Conservation (phyloP, 352 stramenopile species). For the Phytophthora hibernalis region DNA sequence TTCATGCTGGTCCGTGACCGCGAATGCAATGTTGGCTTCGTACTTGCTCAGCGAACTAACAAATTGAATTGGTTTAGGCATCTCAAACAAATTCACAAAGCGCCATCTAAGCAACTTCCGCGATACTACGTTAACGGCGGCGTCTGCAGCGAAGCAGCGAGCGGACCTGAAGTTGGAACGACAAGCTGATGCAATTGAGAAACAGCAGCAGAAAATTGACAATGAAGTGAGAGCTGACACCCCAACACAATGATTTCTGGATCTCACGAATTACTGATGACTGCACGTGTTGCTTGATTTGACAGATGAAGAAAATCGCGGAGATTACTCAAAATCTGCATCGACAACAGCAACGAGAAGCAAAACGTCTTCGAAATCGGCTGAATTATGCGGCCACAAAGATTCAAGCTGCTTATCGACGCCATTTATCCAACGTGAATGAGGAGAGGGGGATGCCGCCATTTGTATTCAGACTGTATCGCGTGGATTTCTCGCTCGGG, state of each 20-base stretch:
- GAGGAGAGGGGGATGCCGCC: conserved; percentile 37
- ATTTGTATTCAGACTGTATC: conserved; percentile 56
- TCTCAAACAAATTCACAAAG: conserved; percentile 88
- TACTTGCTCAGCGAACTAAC: neutral
- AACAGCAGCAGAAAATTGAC: conserved; percentile 85
- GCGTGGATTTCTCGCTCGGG: conserved; percentile 39
- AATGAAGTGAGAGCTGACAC: conserved; percentile 47
- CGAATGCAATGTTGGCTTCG: neutral
- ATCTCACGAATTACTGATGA: neutral
- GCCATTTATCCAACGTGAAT: conserved; percentile 21
- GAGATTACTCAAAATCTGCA: conserved; percentile 73
- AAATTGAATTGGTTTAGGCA: conserved; percentile 41
- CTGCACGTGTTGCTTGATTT: neutral
- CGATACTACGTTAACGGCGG: conserved; percentile 76
- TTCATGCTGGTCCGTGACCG: conserved; percentile 40
- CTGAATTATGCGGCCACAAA: conserved; percentile 55
- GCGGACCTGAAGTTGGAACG: conserved; percentile 69
- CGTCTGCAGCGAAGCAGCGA: conserved; percentile 70
- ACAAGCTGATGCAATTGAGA: conserved; percentile 75
- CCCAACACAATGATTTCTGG: neutral
- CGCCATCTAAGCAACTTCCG: conserved; percentile 72
- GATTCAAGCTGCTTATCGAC: conserved; percentile 58
- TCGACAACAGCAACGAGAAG: conserved; percentile 71
- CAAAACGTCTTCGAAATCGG: conserved; percentile 62
- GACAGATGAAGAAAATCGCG: conserved; percentile 81